phyloP scores from a whole-genome alignment of 805 yeast species.

The Candida sithepensis region DNA sequence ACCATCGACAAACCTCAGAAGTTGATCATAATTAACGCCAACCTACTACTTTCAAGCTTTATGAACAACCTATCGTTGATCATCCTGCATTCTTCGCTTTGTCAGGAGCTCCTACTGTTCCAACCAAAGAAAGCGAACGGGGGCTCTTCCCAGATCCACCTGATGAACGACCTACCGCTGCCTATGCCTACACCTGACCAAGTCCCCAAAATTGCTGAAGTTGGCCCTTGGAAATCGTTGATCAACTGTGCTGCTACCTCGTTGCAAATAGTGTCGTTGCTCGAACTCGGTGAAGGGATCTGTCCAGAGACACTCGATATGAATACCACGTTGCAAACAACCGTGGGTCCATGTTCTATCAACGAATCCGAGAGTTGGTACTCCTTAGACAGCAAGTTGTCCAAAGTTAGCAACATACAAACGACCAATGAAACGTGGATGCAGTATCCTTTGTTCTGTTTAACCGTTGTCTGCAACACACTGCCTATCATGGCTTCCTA shows the following conservation, averaged over 20 bases:
- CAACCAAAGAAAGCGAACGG: slow-evolving; percentile 24
- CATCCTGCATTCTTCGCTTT: slow-evolving; percentile 28
- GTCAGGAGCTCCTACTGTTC: slow-evolving; percentile 35
- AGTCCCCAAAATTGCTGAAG: slow-evolving; percentile 15
- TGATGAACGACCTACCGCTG: slow-evolving; percentile 24
- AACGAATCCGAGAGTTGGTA: slow-evolving; percentile 13
- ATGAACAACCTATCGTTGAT: slow-evolving; percentile 26
- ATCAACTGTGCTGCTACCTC: slow-evolving; percentile 29
- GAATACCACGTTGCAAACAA: slow-evolving; percentile 15
- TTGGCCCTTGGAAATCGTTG: slow-evolving; percentile 30
- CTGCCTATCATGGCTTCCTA: slow-evolving; percentile 32
- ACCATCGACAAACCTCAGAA: slow-evolving; percentile 14
- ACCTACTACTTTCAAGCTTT: slow-evolving; percentile 32
- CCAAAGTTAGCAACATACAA: slow-evolving; percentile 17
- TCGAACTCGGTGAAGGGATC: slow-evolving; percentile 39
- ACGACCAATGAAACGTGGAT: slow-evolving; percentile 38
- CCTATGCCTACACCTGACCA: slow-evolving; percentile 16
- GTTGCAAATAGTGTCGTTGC: slow-evolving; percentile 29
- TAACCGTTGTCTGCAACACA: slow-evolving; percentile 27
- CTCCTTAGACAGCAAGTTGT: slow-evolving; percentile 10
- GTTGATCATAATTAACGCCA: slow-evolving; percentile 33
- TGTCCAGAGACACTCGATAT: slow-evolving; percentile 18
- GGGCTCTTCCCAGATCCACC: slow-evolving; percentile 17
- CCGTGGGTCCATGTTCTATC: slow-evolving; percentile 24
- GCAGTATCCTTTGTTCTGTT: slow-evolving; percentile 34